Evolutionary conservation across 805 yeast species (phyloP), one percentile per base, ranked within the genome.

Genomic region (Candida insectorum): DNA sequence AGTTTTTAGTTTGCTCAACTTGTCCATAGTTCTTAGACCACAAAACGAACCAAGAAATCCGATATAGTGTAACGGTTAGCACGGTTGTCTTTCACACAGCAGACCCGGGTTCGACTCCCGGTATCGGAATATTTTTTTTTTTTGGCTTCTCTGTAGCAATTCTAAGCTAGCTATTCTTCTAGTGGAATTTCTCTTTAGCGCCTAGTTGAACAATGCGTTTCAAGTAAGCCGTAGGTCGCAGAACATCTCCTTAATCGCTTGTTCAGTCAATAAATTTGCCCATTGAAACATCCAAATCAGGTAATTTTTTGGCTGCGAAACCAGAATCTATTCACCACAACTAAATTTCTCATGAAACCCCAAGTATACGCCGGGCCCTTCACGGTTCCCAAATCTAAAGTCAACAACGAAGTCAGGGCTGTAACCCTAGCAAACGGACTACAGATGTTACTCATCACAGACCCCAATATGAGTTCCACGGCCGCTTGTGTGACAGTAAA

Each of bases 81-180:
- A 66, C 71, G 67, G 71, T 63, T 64, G 70, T 66, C 71, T 66
- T 63, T 66, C 71, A 65, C 73, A 67, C 71, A 64, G 71, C 70
- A 65, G 53, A 66, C 71, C 73, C 82, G 85, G 85, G 85, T 79
- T 79, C 85, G 83, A 79, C 83, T 77, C 85, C 85, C 85, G 82
- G 85, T 71, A 77, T 76, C 83, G 85, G 85, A 79, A 73, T 32
- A 12, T 25, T 25, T 30, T 34, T 30, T 37, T 29, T 29, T 31
- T 28, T 28, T 28, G n/a, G n/a, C n/a, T n/a, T n/a, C n/a, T n/a
- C n/a, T n/a, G n/a, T n/a, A n/a, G n/a, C n/a, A n/a, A n/a, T n/a
- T n/a, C n/a, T n/a, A n/a, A n/a, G n/a, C n/a, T n/a, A n/a, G n/a
- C n/a, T n/a, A n/a, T n/a, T n/a, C n/a, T n/a, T n/a, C n/a, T n/a